Evolutionary conservation across 768 basidiomycete species (phyloP).

Genomic region (Kockovaella imperatae): DNA sequence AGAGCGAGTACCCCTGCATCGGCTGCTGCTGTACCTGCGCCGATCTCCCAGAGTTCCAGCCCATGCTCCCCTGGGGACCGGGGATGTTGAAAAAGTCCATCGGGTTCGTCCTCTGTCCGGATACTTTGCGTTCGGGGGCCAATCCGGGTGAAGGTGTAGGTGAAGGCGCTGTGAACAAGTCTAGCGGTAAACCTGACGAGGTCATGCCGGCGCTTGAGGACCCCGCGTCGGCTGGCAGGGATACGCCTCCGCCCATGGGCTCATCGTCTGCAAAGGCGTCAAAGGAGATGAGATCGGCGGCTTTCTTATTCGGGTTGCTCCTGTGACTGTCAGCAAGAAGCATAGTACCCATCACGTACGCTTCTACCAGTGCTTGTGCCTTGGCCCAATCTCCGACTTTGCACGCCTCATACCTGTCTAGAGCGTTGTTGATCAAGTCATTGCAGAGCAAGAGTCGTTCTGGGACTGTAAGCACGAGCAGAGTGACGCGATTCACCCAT

Average conservation of each 20-base stretch:
- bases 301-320: slow-evolving; percentile 42
- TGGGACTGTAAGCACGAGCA: slow-evolving; percentile 35
- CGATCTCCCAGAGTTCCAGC: slow-evolving; percentile 1
- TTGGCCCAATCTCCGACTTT: slow-evolving; percentile 75
- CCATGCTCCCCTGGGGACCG: slow-evolving; percentile 1
- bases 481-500: slow-evolving; percentile 54
- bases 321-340: slow-evolving; percentile 10
- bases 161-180: slow-evolving; percentile 36
- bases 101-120: slow-evolving; percentile 29
- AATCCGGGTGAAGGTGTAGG: slow-evolving; percentile 15
- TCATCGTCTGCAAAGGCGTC: slow-evolving; percentile 46
- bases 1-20: slow-evolving; percentile 19
- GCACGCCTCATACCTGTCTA: slow-evolving; percentile 85
- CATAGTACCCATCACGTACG: slow-evolving; percentile 20
- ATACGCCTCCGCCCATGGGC: slow-evolving; percentile 25
- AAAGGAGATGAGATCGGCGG: slow-evolving; percentile 44
- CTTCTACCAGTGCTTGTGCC: slow-evolving; percentile 45
- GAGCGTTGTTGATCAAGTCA: slow-evolving; percentile 90
- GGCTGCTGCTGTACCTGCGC: slow-evolving; percentile 13
- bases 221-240: slow-evolving; percentile 20
- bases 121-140: slow-evolving; percentile 1
- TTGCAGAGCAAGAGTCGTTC: slow-evolving; percentile 93
- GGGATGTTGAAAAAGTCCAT: slow-evolving; percentile 42
- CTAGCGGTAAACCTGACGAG: slow-evolving; percentile 39
- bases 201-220: slow-evolving; percentile 18